Conservation (phyloP, 495 filamentous ascomycete genomes). For the Aspergillus indologenus region DNA sequence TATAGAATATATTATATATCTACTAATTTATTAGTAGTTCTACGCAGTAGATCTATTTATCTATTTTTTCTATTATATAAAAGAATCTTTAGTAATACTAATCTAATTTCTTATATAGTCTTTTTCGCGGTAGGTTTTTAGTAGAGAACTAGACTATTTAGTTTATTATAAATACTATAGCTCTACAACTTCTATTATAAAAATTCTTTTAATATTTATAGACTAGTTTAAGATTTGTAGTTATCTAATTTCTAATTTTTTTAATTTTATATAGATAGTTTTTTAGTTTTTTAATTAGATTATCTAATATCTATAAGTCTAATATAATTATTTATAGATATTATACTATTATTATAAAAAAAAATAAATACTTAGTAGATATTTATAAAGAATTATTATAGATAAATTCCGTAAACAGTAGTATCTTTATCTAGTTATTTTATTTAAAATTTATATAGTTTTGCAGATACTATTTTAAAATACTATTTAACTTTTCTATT, state of each 20-base stretch:
- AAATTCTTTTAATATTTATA: not conserved
- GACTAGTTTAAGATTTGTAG: not conserved
- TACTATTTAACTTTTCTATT: conserved; percentile 7
- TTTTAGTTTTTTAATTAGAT: not conserved
- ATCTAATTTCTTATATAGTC: not conserved
- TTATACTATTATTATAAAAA: not conserved
- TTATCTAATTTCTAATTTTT: not conserved
- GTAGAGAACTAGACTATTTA: not conserved
- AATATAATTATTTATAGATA: not conserved
- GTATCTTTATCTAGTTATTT: conserved; percentile 6
- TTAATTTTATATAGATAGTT: not conserved
- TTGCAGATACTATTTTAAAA: conserved; percentile 9
- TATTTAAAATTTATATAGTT: conserved; percentile 10
- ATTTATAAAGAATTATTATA: conserved; percentile 11
- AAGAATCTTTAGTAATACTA: not conserved
- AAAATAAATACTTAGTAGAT: not conserved
- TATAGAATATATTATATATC: no score
- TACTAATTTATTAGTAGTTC: no score
- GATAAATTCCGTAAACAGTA: conserved; percentile 7
- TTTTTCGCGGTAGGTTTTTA: not conserved
- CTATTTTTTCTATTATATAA: not conserved
- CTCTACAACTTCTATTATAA: not conserved
- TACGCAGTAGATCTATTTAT: no score
- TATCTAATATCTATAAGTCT: not conserved
- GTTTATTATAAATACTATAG: not conserved